Conservation (phyloP, 768 basidiomycete genomes). For the Hortiboletus campestris region DNA sequence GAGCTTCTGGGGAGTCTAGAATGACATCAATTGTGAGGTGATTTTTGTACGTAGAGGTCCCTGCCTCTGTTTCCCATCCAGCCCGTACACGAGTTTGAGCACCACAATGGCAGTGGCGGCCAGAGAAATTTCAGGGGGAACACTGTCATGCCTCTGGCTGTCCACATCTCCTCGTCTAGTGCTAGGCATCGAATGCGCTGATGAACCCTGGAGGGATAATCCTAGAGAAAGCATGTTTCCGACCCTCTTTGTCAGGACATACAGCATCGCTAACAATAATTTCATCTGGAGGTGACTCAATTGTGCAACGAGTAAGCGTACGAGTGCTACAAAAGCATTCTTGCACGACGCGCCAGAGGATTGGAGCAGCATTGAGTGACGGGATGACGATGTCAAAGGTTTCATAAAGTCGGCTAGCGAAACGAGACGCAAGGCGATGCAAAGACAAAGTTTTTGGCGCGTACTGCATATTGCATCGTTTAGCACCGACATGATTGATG, state of each 20-base stretch:
- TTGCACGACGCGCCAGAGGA: slow-evolving; percentile 71
- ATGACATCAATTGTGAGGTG: slow-evolving; percentile 10
- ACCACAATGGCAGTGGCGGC: slow-evolving; percentile 61
- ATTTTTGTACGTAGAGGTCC: slow-evolving; percentile 10
- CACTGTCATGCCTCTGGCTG: slow-evolving; percentile 57
- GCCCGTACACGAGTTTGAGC: slow-evolving; percentile 82
- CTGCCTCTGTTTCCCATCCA: slow-evolving; percentile 68
- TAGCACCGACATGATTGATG: slow-evolving; percentile 7
- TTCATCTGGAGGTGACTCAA: background rate
- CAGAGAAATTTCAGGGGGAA: slow-evolving; percentile 66
- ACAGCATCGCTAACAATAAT: slow-evolving; percentile 49
- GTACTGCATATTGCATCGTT: slow-evolving; percentile 43
- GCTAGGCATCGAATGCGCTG: slow-evolving; percentile 43
- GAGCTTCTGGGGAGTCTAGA: slow-evolving; percentile 43
- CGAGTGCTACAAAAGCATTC: slow-evolving; percentile 70
- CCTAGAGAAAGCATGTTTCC: slow-evolving; percentile 55
- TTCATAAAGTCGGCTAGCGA: slow-evolving; percentile 56
- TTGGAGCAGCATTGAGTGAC: slow-evolving; percentile 69
- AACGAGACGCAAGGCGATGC: slow-evolving; percentile 58
- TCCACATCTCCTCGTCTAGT: slow-evolving; percentile 39
- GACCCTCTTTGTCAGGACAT: slow-evolving; percentile 60
- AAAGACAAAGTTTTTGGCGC: slow-evolving; percentile 58
- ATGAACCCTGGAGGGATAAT: slow-evolving; percentile 55
- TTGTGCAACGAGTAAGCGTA: slow-evolving; percentile 41
- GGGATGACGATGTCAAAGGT: slow-evolving; percentile 63